phyloP scores from a whole-genome alignment of 164 flowering plant genomes.

The Tetrastigma voinierianum region DNA sequence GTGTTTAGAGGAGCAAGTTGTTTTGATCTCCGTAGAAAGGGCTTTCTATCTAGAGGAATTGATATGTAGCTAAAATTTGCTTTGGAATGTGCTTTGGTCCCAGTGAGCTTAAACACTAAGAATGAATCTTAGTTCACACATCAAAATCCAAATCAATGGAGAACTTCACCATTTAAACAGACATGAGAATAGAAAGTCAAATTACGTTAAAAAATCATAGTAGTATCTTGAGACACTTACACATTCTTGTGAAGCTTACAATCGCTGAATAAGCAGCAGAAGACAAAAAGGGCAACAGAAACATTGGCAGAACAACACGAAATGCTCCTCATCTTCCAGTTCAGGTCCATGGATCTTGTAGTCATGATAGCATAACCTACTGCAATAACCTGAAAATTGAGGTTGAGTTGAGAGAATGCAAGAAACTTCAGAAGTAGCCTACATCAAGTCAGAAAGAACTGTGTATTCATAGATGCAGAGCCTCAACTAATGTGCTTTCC shows the following conservation, averaged over 20 bases:
- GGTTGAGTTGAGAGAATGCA: not conserved
- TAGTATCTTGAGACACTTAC: slow-evolving; percentile 42
- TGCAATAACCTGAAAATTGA: slow-evolving; percentile 62
- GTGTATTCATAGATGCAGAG: too few relatives aligned
- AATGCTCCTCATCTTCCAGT: slow-evolving; percentile 90
- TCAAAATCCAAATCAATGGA: not conserved
- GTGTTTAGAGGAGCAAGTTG: too few relatives aligned
- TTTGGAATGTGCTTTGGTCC: too few relatives aligned
- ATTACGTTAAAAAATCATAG: not conserved
- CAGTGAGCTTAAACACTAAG: not conserved
- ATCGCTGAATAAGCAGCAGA: slow-evolving; percentile 48
- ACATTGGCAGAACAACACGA: slow-evolving; percentile 85
- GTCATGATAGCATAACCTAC: slow-evolving; percentile 85
- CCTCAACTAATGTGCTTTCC: too few relatives aligned
- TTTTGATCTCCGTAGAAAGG: too few relatives aligned
- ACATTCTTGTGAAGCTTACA: slow-evolving; percentile 51
- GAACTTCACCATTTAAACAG: not conserved
- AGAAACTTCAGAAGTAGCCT: not conserved
- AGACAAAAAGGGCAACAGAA: slow-evolving; percentile 68
- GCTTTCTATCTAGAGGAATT: too few relatives aligned
- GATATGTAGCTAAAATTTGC: too few relatives aligned
- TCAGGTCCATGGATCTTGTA: slow-evolving; percentile 64
- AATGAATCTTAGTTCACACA: not conserved
- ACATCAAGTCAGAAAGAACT: too few relatives aligned
- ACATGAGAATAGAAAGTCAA: not conserved